Conservation (phyloP, 2,329 filamentous ascomycete genomes). For the Monilinia vaccinii-corymbosi region DNA sequence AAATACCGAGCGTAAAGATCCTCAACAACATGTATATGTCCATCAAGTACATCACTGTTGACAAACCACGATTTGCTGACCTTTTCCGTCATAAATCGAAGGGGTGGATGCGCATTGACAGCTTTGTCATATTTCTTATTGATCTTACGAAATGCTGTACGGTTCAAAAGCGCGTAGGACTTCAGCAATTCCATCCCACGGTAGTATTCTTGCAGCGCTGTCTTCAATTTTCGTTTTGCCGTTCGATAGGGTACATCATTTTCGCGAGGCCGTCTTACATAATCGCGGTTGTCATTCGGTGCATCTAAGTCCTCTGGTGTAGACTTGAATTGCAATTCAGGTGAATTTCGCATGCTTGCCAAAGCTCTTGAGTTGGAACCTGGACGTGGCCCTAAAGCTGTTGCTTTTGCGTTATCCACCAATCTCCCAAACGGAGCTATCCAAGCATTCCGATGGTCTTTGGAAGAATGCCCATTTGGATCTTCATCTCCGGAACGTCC, state of each 20-base stretch:
- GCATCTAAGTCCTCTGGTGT: slow-evolving; percentile 20
- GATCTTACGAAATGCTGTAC: slow-evolving; percentile 91
- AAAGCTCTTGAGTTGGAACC: slow-evolving; percentile 54
- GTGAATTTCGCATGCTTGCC: slow-evolving; percentile 38
- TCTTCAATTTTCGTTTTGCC: slow-evolving; percentile 85
- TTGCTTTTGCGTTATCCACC: slow-evolving; percentile 33
- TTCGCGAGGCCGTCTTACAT: slow-evolving; percentile 37
- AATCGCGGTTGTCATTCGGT: slow-evolving; percentile 36
- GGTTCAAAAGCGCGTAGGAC: slow-evolving; percentile 80
- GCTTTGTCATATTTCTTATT: slow-evolving; percentile 99
- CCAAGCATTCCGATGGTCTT: slow-evolving; percentile 32
- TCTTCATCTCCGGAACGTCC: slow-evolving; percentile 17
- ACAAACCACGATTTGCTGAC: slow-evolving; percentile 90
- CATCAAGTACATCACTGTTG: slow-evolving; percentile 74
- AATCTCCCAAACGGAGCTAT: slow-evolving; percentile 39
- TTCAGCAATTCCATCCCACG: slow-evolving; percentile 85
- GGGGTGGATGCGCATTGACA: slow-evolving; percentile 64
- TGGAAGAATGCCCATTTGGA: slow-evolving; percentile 15
- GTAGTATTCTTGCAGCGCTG: slow-evolving; percentile 88
- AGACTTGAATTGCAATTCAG: slow-evolving; percentile 35
- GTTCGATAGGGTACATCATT: slow-evolving; percentile 72
- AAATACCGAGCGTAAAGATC: slow-evolving; percentile 94
- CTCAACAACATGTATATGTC: slow-evolving; percentile 71
- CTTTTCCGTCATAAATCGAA: slow-evolving; percentile 82
- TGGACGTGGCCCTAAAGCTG: slow-evolving; percentile 38